phyloP scores from a whole-genome alignment of 73 alveolate species.

The Paramecium tetraurelia region DNA sequence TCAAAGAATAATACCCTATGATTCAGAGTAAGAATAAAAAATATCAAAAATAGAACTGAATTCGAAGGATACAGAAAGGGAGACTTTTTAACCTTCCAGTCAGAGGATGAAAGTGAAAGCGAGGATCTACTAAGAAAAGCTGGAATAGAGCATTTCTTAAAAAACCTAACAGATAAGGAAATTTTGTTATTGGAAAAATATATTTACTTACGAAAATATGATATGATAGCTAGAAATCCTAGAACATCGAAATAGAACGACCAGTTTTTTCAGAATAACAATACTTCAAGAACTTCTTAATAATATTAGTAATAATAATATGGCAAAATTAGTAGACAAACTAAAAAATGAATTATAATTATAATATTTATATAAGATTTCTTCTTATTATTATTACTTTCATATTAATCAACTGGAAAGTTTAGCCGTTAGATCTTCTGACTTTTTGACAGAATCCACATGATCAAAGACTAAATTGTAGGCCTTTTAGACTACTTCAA shows the following conservation, averaged over 20 bases:
- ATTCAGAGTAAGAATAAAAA: neutral
- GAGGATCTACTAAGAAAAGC: neutral
- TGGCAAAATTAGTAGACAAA: neutral
- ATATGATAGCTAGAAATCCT: neutral
- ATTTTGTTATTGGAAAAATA: neutral
- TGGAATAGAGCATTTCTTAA: neutral
- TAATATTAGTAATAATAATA: neutral
- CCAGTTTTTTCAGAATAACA: neutral
- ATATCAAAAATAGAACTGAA: neutral
- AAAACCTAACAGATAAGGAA: neutral
- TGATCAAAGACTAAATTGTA: constrained; percentile 22
- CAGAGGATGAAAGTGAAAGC: neutral
- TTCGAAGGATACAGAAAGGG: constrained; percentile 16
- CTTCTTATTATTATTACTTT: neutral
- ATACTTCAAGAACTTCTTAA: neutral
- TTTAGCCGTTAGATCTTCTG: constrained; percentile 20
- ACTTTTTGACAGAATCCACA: constrained; percentile 33
- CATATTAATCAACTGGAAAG: neutral
- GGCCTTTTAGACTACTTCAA: neutral
- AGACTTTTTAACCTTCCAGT: neutral
- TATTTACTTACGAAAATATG: neutral
- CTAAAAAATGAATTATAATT: neutral
- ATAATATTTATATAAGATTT: neutral
- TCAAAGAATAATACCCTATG: constrained; percentile 9
- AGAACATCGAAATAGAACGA: neutral